Conservation (phyloP, 139 green algal genomes). For the Deuterostichococcus epilithicus region DNA sequence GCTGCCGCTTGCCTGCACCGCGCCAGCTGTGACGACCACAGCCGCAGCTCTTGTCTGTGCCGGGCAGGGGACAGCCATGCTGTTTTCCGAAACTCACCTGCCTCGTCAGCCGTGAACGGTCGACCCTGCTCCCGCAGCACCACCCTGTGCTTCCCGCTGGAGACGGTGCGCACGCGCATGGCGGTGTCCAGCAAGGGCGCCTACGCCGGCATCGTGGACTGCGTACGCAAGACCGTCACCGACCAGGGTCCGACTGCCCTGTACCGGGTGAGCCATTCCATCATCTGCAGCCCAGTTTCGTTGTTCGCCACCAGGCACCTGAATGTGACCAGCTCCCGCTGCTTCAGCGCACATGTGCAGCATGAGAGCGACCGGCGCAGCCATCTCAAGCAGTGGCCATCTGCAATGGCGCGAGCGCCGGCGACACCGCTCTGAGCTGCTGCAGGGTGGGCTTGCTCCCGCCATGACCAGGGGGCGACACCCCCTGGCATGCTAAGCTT, state of each 20-base stretch:
- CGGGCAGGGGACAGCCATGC: too few species aligned
- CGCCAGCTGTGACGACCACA: too few species aligned
- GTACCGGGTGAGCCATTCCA: conserved; percentile 40
- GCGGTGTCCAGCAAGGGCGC: conserved; percentile 26
- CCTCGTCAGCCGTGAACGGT: too few species aligned
- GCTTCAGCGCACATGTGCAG: background rate
- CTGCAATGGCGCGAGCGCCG: background rate
- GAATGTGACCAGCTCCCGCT: background rate
- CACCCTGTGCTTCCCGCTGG: conserved; percentile 27
- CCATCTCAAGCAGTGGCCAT: background rate
- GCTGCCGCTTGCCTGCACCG: too few species aligned
- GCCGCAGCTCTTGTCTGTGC: too few species aligned
- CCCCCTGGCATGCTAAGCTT: too few species aligned
- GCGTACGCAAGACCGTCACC: conserved; percentile 32
- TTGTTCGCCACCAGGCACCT: background rate
- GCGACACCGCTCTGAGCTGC: too few species aligned
- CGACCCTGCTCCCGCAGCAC: background rate
- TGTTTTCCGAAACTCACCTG: too few species aligned
- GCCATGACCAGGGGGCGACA: too few species aligned
- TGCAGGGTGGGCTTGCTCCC: too few species aligned
- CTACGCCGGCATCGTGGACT: conserved; percentile 48
- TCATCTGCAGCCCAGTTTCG: background rate
- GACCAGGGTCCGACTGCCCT: conserved; percentile 58
- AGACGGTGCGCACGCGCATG: conserved; percentile 31
- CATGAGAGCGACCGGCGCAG: background rate